Evolutionary conservation across 2,329 filamentous ascomycete genomes (phyloP), one percentile per base, ranked within the genome.

Genomic region (Dothideomycetidae sp.): DNA sequence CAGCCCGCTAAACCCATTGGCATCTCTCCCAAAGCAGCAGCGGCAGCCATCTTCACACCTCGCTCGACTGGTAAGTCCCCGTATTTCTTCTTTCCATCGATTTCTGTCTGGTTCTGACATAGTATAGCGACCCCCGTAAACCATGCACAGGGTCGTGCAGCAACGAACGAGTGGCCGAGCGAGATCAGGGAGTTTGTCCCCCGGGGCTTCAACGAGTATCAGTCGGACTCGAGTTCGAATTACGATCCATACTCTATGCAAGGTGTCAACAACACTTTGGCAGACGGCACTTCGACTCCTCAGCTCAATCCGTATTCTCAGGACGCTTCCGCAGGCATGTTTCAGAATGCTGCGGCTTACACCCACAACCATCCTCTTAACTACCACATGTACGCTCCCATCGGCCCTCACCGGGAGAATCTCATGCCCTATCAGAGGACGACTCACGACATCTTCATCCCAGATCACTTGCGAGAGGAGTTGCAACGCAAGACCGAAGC

Each of bases 311-410:
- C 84, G 2, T 94, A 93, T 57, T 74, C 77, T 2, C 78, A 84
- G 48, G 81, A 90, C 42, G 70, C 73, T 34, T 63, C 64, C 13
- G 63, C 65, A 13, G 61, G 73, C 2, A 93, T 78, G 55, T 93
- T 80, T 52, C 63, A 69, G 41, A 64, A 66, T 39, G 59, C 70
- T 44, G 61, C 64, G 40, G 63, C 66, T 37, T 76, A 73, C 51
- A 69, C 73, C 31, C 58, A 68, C 42, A 40, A 18, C 12, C 33
- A 37, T 33, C 36, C 36, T 14, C 71, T 85, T 4, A 81, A 88
- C 63, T 93, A 94, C 55, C 90, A 98, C 56, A 70, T 93, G 10
- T 98, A 98, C 57, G 82, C 84, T 19, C 85, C 86, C 0, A 71
- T 86, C 40, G 84, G 83, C 4, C 77, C 82, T n/a, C 73, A 85